A percentile compares a stretch with the other conserved stretches of the same genome.
These are phyloP conservation scores for Coffea humblotiana DNA, from an alignment of 305 asterid species.

Conservation along the genomic window DNA sequence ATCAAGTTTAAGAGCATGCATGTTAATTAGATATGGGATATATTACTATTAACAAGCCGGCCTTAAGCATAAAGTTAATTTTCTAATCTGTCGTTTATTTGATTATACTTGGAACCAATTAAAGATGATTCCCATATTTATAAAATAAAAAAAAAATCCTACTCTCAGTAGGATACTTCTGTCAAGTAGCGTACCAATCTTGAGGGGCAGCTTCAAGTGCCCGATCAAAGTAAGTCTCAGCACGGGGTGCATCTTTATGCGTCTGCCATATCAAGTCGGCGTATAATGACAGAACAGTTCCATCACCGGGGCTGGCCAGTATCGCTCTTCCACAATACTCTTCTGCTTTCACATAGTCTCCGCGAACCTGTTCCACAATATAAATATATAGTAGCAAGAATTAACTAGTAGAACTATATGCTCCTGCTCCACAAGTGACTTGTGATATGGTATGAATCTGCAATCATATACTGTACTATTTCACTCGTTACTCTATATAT, in stretches of 20 bases:
- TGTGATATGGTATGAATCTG: neutral
- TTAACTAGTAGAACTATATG: too few species aligned
- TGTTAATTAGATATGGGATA: neutral
- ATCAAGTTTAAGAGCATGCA: too few species aligned
- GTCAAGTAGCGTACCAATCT: slow-evolving; percentile 35
- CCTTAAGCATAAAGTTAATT: neutral
- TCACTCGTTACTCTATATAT: neutral
- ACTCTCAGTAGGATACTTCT: too few species aligned
- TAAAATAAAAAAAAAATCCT: too few species aligned
- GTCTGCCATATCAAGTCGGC: slow-evolving; percentile 51
- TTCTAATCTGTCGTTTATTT: neutral
- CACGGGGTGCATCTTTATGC: slow-evolving; percentile 41
- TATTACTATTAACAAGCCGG: too few species aligned
- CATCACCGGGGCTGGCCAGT: slow-evolving; percentile 43
- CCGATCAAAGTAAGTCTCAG: slow-evolving; percentile 38
- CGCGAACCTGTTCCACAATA: slow-evolving; percentile 30
- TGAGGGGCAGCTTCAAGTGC: slow-evolving; percentile 48
- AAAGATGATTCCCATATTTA: neutral
- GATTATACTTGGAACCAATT: neutral
- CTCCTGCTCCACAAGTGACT: neutral
- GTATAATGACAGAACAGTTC: slow-evolving; percentile 40
- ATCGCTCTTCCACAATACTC: slow-evolving; percentile 58
- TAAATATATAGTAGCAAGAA: neutral
- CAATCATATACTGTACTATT: neutral
- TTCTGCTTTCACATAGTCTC: slow-evolving; percentile 46